phyloP scores from a whole-genome alignment of 163 green algal species.

The Coccomyxa subellipsoidea region DNA sequence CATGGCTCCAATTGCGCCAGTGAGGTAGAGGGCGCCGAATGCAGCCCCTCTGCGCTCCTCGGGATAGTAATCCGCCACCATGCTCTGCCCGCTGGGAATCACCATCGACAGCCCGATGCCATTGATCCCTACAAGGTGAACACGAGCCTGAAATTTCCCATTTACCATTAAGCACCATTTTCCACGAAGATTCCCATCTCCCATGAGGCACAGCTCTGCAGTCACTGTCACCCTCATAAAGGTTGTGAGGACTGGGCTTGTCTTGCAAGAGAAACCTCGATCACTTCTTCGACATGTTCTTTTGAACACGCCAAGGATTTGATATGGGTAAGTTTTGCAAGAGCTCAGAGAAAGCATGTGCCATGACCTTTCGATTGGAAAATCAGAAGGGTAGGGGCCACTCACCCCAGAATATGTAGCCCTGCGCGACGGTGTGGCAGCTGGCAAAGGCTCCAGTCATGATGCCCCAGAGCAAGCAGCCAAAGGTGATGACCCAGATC shows the following conservation, averaged over 20 bases:
- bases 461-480: constrained; percentile 41
- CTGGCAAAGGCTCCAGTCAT: constrained; percentile 45
- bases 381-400: not conserved
- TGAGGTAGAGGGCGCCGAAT: constrained; percentile 63
- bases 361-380: constrained; percentile 36
- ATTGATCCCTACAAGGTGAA: constrained; percentile 72
- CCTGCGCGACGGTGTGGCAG: constrained; percentile 24
- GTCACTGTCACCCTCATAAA: too few species aligned
- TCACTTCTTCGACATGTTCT: too few species aligned
- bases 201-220: too few species aligned
- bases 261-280: too few species aligned
- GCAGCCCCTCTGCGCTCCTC: constrained; percentile 37
- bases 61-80: constrained; percentile 62
- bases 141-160: too few species aligned
- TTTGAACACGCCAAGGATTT: too few species aligned
- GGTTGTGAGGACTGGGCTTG: too few species aligned
- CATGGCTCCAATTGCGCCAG: constrained; percentile 56
- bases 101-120: constrained; percentile 63
- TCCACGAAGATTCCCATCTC: too few species aligned
- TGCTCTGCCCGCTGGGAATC: constrained; percentile 61
- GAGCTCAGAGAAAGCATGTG: too few species aligned
- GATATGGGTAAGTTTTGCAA: too few species aligned
- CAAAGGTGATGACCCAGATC: constrained; percentile 20
- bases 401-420: constrained; percentile 44
- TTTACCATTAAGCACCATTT: too few species aligned